Evolutionary conservation across 768 basidiomycete genomes (phyloP), one percentile per base, ranked within the genome.

Genomic region (Steccherinum ochraceum): DNA sequence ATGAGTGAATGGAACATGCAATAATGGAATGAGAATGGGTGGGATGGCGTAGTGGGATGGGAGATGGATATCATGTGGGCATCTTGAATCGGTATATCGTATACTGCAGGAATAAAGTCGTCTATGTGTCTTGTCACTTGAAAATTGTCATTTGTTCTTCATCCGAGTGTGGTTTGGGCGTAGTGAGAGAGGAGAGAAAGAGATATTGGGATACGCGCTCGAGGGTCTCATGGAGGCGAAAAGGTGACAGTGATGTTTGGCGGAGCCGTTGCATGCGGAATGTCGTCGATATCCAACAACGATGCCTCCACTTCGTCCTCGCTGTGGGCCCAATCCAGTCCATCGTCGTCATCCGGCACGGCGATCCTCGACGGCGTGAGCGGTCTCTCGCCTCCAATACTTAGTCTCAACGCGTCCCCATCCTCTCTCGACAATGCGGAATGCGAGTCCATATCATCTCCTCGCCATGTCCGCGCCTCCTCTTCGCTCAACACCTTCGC

Each of bases 401-500:
- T 58, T 16, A 51, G 43, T 5, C 47, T 54, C 11, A 58, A 57
- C 7, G 30, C 20, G 39, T 52, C 19, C 53, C 60, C 23, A 54
- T 58, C 47, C 12, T 40, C 45, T 11, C 46, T 40, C 18, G 40
- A 52, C 45, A 52, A 11, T 5, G 48, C 7, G 21, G 61, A 50
- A 26, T 51, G 46, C 3, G 53, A 30, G n/a, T 57, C 52, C 3
- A 44, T 13, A 43, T 62, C 53, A 44, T 64, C 61, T 1, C 61
- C 61, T 11, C 62, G 58, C 80, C 84, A 86, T 12, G 73, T 70
- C 42, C 79, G 76, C 45, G 87, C 74, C 61, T 91, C 89, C 54
- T 86, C 83, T 41, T 83, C 80, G 50, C 75, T 82, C 16, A 92
- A 71, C 5, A 91, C 89, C 63, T 86, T 87, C 18, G 83, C 72